These are phyloP conservation scores for Arabis hirsuta DNA, from an alignment of 345 rosid genomes.

Conservation along the genomic window DNA sequence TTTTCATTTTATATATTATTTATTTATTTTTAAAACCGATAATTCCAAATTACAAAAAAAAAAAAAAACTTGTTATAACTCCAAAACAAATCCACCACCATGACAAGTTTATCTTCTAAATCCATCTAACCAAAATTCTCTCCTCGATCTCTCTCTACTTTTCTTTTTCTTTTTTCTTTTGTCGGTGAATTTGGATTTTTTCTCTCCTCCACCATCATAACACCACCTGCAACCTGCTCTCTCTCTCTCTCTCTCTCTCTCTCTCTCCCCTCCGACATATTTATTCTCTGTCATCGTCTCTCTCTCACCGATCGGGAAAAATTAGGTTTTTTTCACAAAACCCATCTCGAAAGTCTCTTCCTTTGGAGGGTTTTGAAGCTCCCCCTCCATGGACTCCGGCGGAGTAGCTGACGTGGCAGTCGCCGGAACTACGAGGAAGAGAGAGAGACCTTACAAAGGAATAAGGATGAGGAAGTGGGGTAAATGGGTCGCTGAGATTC, in stretches of 20 bases:
- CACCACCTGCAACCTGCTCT: conserved; percentile 45
- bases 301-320: not conserved
- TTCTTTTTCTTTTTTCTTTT: conserved; percentile 34
- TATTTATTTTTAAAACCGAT: not conserved
- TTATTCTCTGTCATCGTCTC: conserved; percentile 37
- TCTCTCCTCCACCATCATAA: conserved; percentile 35
- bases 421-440: conserved; percentile 45
- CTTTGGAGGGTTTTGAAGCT: not conserved
- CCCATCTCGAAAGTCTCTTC: conserved; percentile 20
- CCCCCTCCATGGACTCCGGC: conserved; percentile 48
- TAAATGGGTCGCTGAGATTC: conserved; percentile 98
- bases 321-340: not conserved
- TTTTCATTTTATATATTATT: not conserved
- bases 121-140: conserved; percentile 42
- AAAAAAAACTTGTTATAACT: conserved; percentile 28
- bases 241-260: conserved; percentile 43
- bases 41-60: conserved; percentile 11
- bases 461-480: conserved; percentile 99
- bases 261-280: conserved; percentile 40
- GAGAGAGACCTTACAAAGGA: conserved; percentile 79
- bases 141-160: conserved; percentile 5
- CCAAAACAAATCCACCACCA: conserved; percentile 35
- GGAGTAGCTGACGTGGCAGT: conserved; percentile 44
- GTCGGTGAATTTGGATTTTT: conserved; percentile 87
- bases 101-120: conserved; percentile 40